Percentiles rank a stretch among this genome's conserved stretches.
These are phyloP conservation scores for Trichophaea hybrida DNA, from an alignment of 2,329 filamentous ascomycete species.

Conservation along the genomic window DNA sequence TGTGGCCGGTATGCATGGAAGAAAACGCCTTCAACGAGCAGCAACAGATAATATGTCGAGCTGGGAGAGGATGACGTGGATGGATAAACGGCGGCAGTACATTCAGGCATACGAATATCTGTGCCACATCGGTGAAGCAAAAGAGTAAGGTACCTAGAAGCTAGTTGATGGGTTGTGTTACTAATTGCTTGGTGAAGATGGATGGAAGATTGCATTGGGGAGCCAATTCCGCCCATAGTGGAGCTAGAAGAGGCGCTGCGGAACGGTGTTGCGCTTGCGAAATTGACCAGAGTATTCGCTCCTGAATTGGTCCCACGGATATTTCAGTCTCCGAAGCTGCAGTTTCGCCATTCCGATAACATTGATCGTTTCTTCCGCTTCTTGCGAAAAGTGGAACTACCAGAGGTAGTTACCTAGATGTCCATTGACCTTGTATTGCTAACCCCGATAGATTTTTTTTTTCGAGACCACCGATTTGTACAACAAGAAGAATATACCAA, in stretches of 20 bases:
- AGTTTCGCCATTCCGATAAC: slow-evolving; percentile 94
- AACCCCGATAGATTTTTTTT: slow-evolving; percentile 49
- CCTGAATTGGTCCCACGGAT: slow-evolving; percentile 64
- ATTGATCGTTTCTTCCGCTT: slow-evolving; percentile 94
- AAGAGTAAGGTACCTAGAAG: slow-evolving; percentile 41
- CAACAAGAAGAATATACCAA: slow-evolving; percentile 98
- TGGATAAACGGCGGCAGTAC: slow-evolving; percentile 96
- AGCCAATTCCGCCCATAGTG: slow-evolving; percentile 77
- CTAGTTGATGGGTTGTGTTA: not conserved
- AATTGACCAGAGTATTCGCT: slow-evolving; percentile 80
- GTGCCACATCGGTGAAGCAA: slow-evolving; percentile 95
- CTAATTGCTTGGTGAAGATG: slow-evolving; percentile 36
- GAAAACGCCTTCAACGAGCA: slow-evolving; percentile 64
- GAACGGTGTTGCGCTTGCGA: slow-evolving; percentile 85
- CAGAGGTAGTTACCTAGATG: slow-evolving; percentile 41
- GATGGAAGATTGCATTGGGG: slow-evolving; percentile 85
- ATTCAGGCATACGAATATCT: slow-evolving; percentile 95
- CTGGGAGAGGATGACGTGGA: slow-evolving; percentile 84
- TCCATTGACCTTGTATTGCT: not conserved
- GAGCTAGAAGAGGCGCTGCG: slow-evolving; percentile 83
- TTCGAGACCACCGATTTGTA: slow-evolving; percentile 97
- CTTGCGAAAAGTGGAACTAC: slow-evolving; percentile 77
- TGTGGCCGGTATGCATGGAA: slow-evolving; percentile 73
- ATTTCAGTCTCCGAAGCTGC: slow-evolving; percentile 69
- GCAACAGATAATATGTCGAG: slow-evolving; percentile 40